A percentile compares a stretch with the other conserved stretches of the same genome.
Conservation (phyloP, 2,329 filamentous ascomycete species). For the Reticulascus tulasneorum region DNA sequence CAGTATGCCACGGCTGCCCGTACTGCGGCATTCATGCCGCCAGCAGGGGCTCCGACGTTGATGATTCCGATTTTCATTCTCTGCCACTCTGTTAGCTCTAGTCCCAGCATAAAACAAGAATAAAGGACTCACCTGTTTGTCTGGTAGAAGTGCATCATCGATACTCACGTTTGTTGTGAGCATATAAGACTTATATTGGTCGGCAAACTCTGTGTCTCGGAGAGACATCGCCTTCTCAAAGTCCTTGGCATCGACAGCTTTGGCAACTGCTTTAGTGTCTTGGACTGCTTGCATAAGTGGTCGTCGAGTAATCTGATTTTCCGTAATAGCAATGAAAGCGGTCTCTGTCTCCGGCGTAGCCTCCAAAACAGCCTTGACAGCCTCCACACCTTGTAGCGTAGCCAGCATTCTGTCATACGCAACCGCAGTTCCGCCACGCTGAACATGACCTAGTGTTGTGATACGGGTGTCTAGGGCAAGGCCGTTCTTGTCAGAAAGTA, state of each 20-base stretch:
- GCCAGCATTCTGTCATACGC: slow-evolving; percentile 92
- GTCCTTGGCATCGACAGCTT: slow-evolving; percentile 77
- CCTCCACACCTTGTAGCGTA: slow-evolving; percentile 90
- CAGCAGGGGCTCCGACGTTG: slow-evolving; percentile 92
- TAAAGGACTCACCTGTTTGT: slow-evolving; percentile 58
- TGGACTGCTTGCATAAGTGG: slow-evolving; percentile 84
- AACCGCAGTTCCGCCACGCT: slow-evolving; percentile 86
- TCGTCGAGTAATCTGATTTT: slow-evolving; percentile 95
- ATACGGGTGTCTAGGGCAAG: slow-evolving; percentile 87
- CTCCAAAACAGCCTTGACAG: slow-evolving; percentile 85
- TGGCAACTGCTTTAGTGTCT: slow-evolving; percentile 79
- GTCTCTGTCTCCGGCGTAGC: slow-evolving; percentile 85
- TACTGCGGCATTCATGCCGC: slow-evolving; percentile 97
- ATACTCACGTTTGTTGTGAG: slow-evolving; percentile 84
- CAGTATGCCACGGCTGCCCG: slow-evolving; percentile 92
- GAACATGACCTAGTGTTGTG: slow-evolving; percentile 94
- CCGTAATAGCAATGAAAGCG: slow-evolving; percentile 91
- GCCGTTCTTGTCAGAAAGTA: slow-evolving; percentile 73
- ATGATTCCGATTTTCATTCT: slow-evolving; percentile 93
- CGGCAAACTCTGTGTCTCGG: slow-evolving; percentile 88
- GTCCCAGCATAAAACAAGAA: neutral
- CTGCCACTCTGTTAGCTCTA: slow-evolving; percentile 40
- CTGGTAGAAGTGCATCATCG: slow-evolving; percentile 61
- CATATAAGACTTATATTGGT: slow-evolving; percentile 86
- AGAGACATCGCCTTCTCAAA: slow-evolving; percentile 85